Conservation (phyloP, 2,329 filamentous ascomycete genomes). For the Fusarium lyarnte region DNA sequence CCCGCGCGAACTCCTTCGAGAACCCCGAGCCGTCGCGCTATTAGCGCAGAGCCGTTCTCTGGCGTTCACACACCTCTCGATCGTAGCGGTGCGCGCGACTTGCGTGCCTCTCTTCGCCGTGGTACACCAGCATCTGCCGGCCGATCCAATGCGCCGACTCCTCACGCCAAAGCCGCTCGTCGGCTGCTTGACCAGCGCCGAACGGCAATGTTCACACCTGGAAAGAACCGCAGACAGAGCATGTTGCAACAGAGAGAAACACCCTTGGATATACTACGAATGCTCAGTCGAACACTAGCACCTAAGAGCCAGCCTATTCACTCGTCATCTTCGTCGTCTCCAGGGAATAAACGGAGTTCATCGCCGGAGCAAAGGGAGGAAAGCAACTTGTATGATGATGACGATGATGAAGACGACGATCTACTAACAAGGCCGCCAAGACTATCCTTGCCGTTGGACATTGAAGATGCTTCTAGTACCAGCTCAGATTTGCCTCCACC, state of each 20-base stretch:
- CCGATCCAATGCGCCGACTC: slow-evolving; percentile 60
- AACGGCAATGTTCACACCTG: slow-evolving; percentile 68
- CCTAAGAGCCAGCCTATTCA: slow-evolving; percentile 56
- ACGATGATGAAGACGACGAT: slow-evolving; percentile 62
- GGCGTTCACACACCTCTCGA: slow-evolving; percentile 57
- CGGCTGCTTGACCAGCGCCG: slow-evolving; percentile 68
- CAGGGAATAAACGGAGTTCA: slow-evolving; percentile 41
- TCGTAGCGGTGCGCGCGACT: slow-evolving; percentile 48
- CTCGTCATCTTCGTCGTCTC: slow-evolving; percentile 59
- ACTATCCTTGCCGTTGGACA: slow-evolving; percentile 64
- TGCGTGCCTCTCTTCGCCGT: slow-evolving; percentile 52
- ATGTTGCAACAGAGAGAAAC: slow-evolving; percentile 65
- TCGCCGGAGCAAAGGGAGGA: slow-evolving; percentile 50
- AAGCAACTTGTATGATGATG: slow-evolving; percentile 59
- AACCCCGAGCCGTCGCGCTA: slow-evolving; percentile 45
- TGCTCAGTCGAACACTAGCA: slow-evolving; percentile 64
- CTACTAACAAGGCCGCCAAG: slow-evolving; percentile 55
- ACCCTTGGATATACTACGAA: slow-evolving; percentile 62
- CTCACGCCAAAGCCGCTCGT: slow-evolving; percentile 69
- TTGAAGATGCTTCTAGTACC: slow-evolving; percentile 63
- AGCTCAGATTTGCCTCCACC: slow-evolving; percentile 64
- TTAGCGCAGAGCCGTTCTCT: slow-evolving; percentile 51
- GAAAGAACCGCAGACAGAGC: slow-evolving; percentile 66
- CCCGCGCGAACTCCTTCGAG: slow-evolving; percentile 33
- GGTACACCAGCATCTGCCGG: slow-evolving; percentile 58